Evolutionary conservation across 2,329 filamentous ascomycete genomes (phyloP), one percentile per base, ranked within the genome.

Genomic region (Clonostachys rosea): DNA sequence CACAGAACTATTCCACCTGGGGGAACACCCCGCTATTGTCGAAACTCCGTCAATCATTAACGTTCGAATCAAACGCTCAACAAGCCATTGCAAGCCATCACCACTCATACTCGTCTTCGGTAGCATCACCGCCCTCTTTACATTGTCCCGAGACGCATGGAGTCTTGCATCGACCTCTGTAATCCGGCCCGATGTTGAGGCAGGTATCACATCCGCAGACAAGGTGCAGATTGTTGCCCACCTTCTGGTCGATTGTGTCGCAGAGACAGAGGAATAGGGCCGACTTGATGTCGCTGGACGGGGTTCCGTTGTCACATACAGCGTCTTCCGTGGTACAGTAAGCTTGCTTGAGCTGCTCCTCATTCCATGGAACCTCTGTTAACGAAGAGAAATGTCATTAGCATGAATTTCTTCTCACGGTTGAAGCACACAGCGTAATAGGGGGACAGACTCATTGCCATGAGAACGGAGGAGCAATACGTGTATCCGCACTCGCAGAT

Each of bases 401-500:
- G 46, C 47, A 35, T 39, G 37, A 16, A 16, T 2, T 41, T 33
- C 8, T 13, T 7, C 5, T 17, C 33, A 42, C 12, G 9, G 34
- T 12, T 37, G 16, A 13, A 10, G n/a, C 16, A 35, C 14, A 34
- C 14, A 34, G 24, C 30, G 34, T 10, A 30, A n/a, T 17, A 33
- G 17, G 12, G 24, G 10, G 3, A 52, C 59, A 42, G 56, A 66
- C 65, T 57, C 65, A 68, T 68, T 2, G 46, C 55, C 56, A 63
- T 59, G 17, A 70, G 56, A 12, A 70, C 67, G 2, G 62, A 58
- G 10, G 66, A 65, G 49, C 67, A 70, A 48, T 70, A 70, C 4
- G 67, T 70, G 46, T 69, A 70, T 47, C 67, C 67, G 50, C 67
- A 70, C 49, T 69, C 62, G 52, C 67, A 70, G 45, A 63, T 62